Evolutionary conservation across 1,284 basidiomycete genomes (phyloP).

Genomic region (Ustanciosporium gigantosporum): DNA sequence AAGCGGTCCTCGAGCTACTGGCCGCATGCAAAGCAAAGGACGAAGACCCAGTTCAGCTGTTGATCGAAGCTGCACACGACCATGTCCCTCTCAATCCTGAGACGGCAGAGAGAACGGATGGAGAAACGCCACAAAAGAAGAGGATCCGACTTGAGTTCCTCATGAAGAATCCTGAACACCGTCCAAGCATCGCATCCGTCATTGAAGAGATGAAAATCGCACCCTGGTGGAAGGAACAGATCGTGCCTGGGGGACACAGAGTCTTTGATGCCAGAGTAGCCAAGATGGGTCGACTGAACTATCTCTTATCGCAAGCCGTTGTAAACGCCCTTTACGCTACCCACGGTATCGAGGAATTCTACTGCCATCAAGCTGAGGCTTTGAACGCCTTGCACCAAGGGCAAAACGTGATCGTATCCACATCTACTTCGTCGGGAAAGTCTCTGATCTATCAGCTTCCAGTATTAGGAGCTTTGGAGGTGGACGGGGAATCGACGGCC

Average conservation of each 20-base stretch:
- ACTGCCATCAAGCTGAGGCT: constrained; percentile 77
- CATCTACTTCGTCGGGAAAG: constrained; percentile 87
- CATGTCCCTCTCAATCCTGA: constrained; percentile 52
- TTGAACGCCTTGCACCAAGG: constrained; percentile 71
- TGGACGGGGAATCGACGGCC: constrained; percentile 70
- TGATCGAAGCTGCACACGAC: constrained; percentile 51
- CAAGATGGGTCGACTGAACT: constrained; percentile 38
- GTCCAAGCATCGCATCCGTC: constrained; percentile 41
- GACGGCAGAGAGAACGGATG: constrained; percentile 17
- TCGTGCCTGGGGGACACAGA: constrained; percentile 55
- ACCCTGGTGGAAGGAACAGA: constrained; percentile 59
- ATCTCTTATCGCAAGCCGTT: constrained; percentile 63
- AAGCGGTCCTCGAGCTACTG: constrained; percentile 53
- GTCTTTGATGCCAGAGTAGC: constrained; percentile 44
- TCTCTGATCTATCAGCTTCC: constrained; percentile 80
- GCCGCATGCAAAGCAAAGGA: constrained; percentile 49
- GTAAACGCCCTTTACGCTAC: constrained; percentile 69
- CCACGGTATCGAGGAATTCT: constrained; percentile 72
- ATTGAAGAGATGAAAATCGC: constrained; percentile 48
- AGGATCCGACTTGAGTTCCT: constrained; percentile 51
- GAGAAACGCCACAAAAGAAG: constrained; percentile 49
- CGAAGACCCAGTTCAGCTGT: constrained; percentile 51
- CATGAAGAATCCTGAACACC: constrained; percentile 46
- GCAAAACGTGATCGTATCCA: constrained; percentile 82
- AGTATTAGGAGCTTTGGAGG: constrained; percentile 71